Conservation (phyloP, 352 stramenopile genomes). For the Globisporangium irregulare region DNA sequence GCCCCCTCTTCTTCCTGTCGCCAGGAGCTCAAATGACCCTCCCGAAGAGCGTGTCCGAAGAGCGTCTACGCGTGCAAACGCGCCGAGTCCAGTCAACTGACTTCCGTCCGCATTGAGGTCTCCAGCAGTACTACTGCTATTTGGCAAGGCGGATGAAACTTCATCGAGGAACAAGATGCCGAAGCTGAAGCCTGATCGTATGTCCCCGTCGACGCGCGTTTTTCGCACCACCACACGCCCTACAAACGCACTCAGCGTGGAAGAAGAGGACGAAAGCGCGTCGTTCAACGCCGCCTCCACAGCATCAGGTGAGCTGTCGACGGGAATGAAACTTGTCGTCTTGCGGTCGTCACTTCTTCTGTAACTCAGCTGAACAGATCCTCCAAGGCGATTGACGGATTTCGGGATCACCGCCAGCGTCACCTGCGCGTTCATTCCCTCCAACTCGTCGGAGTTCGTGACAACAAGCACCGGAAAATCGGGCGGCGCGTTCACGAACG, state of each 20-base stretch:
- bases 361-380: conserved; percentile 22
- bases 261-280: conserved; percentile 1
- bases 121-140: not conserved
- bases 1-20: not conserved
- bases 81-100: conserved; percentile 14
- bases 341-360: not conserved
- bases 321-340: conserved; percentile 4
- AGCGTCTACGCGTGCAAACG: conserved; percentile 16
- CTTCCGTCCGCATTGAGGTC: conserved; percentile 8
- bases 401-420: not conserved
- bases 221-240: conserved; percentile 16
- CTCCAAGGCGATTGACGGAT: conserved; percentile 21
- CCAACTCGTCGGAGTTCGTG: conserved; percentile 3
- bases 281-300: conserved; percentile 18
- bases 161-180: conserved; percentile 19
- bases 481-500: conserved; percentile 23
- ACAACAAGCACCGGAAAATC: conserved; percentile 27
- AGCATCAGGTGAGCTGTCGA: conserved; percentile 2
- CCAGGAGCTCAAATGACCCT: conserved; percentile 16
- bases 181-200: conserved; percentile 12
- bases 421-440: conserved; percentile 10
- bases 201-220: conserved; percentile 4
- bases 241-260: not conserved
- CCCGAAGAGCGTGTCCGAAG: not conserved
- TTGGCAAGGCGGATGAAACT: not conserved